phyloP scores from a whole-genome alignment of 2,329 filamentous ascomycete species.

The Xylariaceae sp. region DNA sequence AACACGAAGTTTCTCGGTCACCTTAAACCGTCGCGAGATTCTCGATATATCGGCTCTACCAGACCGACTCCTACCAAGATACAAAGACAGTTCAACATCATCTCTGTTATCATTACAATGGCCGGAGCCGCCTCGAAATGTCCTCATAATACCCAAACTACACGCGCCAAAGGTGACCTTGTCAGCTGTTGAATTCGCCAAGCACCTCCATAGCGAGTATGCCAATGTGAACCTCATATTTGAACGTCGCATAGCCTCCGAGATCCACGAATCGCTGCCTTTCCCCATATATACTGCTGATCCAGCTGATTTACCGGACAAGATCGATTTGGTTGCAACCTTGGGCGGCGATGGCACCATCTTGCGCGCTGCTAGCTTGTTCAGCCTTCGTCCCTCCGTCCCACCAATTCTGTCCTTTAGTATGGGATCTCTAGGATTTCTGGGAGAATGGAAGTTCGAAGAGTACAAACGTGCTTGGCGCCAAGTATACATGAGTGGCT shows the following conservation, averaged over 20 bases:
- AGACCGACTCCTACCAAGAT: slow-evolving; percentile 59
- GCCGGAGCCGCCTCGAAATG: slow-evolving; percentile 53
- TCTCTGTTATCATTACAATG: slow-evolving; percentile 56
- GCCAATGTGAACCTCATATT: slow-evolving; percentile 78
- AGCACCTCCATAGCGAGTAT: slow-evolving; percentile 77
- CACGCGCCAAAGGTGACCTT: slow-evolving; percentile 52
- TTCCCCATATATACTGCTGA: slow-evolving; percentile 69
- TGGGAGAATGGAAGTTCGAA: slow-evolving; percentile 93
- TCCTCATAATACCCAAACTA: slow-evolving; percentile 59
- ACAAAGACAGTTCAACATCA: slow-evolving; percentile 57
- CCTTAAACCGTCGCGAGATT: slow-evolving; percentile 44
- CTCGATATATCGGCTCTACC: slow-evolving; percentile 50
- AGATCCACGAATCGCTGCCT: slow-evolving; percentile 66
- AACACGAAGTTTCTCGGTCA: slow-evolving; percentile 48
- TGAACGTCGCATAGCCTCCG: slow-evolving; percentile 70
- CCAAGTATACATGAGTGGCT: slow-evolving; percentile 82
- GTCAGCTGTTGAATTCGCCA: slow-evolving; percentile 56
- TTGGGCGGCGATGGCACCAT: slow-evolving; percentile 94
- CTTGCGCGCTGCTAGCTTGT: slow-evolving; percentile 79
- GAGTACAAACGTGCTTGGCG: slow-evolving; percentile 91
- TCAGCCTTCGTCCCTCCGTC: slow-evolving; percentile 75
- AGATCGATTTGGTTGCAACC: slow-evolving; percentile 85
- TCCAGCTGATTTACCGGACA: slow-evolving; percentile 61
- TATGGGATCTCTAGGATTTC: slow-evolving; percentile 92
- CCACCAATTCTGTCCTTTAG: slow-evolving; percentile 93